Percentiles rank a stretch among this genome's conserved stretches.
Conservation (phyloP, 345 rosid genomes). For the Aquilaria yunnanensis region DNA sequence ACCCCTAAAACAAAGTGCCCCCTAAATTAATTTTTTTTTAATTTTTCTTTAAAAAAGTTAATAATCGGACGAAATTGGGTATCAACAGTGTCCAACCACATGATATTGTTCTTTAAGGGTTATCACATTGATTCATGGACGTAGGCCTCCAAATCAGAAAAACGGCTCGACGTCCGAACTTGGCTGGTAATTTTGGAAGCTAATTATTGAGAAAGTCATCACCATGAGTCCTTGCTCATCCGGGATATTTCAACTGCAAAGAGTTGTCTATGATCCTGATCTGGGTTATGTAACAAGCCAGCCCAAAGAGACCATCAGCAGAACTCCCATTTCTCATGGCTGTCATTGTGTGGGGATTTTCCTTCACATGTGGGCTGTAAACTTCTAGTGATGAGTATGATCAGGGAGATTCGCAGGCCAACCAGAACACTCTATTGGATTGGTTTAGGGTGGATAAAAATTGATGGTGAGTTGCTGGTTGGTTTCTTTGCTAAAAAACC, state of each 20-base stretch:
- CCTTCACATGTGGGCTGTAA: conserved; percentile 31
- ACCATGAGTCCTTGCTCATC: conserved; percentile 14
- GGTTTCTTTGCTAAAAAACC: no score
- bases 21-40: no score
- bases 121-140: conserved; percentile 12
- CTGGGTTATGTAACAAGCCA: conserved; percentile 26
- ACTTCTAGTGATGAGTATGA: conserved; percentile 18
- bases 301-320: conserved; percentile 1
- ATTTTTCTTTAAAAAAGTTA: no score
- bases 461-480: no score
- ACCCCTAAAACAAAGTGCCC: no score
- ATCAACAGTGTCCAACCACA: no score
- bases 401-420: no score
- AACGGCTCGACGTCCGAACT: conserved; percentile 19
- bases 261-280: conserved; percentile 38
- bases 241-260: conserved; percentile 28
- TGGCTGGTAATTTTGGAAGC: conserved; percentile 11
- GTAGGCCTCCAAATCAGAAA: conserved; percentile 48
- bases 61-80: no score
- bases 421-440: no score
- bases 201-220: conserved; percentile 29
- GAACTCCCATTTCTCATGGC: conserved; percentile 46
- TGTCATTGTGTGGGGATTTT: conserved; percentile 45
- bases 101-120: no score
- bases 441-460: no score